Percentiles rank a stretch among this genome's conserved stretches.
Conservation (phyloP, 1,139 yeast genomes). For the Geotrichum cucujoidarum region DNA sequence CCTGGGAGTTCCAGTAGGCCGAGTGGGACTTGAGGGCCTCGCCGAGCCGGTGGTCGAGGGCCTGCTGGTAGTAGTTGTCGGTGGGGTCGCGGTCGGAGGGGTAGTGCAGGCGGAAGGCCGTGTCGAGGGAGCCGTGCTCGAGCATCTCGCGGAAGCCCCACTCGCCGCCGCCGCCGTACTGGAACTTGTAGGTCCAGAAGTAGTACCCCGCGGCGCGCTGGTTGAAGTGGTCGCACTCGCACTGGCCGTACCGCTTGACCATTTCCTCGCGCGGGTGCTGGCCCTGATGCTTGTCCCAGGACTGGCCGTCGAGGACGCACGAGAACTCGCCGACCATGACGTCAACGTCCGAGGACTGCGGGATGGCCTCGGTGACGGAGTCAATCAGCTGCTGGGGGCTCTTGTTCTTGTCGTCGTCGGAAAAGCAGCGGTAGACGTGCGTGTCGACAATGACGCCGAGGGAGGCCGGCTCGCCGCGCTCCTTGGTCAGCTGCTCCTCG, state of each 20-base stretch:
- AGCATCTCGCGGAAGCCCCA: slow-evolving; percentile 89
- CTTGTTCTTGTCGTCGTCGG: slow-evolving; percentile 65
- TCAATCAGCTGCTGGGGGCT: slow-evolving; percentile 57
- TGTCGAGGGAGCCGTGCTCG: slow-evolving; percentile 50
- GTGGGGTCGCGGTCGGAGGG: slow-evolving; percentile 14
- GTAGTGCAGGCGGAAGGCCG: slow-evolving; percentile 7
- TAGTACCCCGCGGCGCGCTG: slow-evolving; percentile 59
- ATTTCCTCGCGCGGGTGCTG: slow-evolving; percentile 39
- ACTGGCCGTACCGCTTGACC: slow-evolving; percentile 42
- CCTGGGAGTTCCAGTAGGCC: slow-evolving; percentile 63
- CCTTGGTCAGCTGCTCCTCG: slow-evolving; percentile 33
- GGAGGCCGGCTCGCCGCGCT: slow-evolving; percentile 24
- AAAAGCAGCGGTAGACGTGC: slow-evolving; percentile 82
- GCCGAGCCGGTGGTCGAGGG: slow-evolving; percentile 43
- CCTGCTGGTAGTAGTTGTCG: slow-evolving; percentile 26
- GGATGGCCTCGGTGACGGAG: slow-evolving; percentile 42
- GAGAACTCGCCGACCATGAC: slow-evolving; percentile 85
- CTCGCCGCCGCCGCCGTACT: slow-evolving; percentile 88
- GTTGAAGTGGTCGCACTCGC: slow-evolving; percentile 46
- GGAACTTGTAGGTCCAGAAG: slow-evolving; percentile 90
- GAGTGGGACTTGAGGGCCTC: slow-evolving; percentile 47
- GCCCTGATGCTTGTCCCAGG: slow-evolving; percentile 58
- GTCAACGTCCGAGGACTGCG: slow-evolving; percentile 51
- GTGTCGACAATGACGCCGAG: slow-evolving; percentile 72
- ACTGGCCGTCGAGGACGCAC: slow-evolving; percentile 69